phyloP scores from a whole-genome alignment of 768 basidiomycete genomes.

The Panaeolus papilionaceus region DNA sequence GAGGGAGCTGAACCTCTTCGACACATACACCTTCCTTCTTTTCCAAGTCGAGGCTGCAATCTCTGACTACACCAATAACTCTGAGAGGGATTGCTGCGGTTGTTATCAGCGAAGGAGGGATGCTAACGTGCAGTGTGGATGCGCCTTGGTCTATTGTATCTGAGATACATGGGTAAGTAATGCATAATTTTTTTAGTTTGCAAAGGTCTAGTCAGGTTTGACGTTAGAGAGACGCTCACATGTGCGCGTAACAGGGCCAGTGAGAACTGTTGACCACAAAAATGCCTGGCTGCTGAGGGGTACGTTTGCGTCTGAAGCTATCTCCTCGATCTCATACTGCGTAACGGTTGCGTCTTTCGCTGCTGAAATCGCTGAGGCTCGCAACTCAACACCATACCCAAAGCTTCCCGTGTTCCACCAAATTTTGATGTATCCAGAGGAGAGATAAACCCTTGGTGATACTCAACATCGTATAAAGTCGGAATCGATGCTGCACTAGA shows the following conservation, averaged over 20 bases:
- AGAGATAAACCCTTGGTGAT: background rate
- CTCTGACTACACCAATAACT: background rate
- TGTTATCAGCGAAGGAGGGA: background rate
- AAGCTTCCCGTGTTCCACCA: background rate
- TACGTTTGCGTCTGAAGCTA: background rate
- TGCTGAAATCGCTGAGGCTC: background rate
- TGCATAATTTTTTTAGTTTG: background rate
- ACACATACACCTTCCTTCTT: conserved; percentile 3
- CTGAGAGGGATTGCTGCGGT: background rate
- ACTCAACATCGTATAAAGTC: background rate
- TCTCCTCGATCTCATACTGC: conserved; percentile 4
- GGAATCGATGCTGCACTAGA: background rate
- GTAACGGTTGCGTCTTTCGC: background rate
- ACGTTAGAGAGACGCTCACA: background rate
- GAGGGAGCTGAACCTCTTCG: background rate
- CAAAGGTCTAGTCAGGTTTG: background rate
- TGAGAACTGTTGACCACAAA: background rate
- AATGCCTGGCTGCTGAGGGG: background rate
- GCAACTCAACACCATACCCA: background rate
- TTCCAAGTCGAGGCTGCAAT: background rate
- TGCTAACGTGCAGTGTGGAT: background rate
- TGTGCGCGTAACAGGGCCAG: background rate
- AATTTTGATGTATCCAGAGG: background rate
- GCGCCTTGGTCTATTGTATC: conserved; percentile 8
- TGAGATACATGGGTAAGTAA: background rate